Conservation (phyloP, 441 rosid species). For the Adansonia rubrostipa region DNA sequence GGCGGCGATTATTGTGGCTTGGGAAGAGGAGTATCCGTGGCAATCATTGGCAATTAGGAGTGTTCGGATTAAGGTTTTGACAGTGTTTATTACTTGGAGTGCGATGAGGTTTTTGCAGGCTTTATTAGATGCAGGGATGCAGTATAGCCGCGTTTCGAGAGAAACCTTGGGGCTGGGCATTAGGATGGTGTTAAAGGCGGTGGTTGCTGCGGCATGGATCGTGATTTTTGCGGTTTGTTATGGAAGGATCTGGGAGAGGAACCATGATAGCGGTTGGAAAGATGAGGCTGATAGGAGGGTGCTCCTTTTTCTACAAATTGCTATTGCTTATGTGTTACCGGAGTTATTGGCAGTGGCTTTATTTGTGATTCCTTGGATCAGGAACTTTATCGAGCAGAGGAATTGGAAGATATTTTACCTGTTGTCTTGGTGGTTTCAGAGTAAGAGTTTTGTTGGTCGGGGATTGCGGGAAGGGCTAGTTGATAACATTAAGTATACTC, state of each 20-base stretch:
- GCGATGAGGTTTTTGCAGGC: slow-evolving; percentile 81
- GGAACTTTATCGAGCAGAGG: slow-evolving; percentile 77
- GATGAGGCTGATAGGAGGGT: slow-evolving; percentile 45
- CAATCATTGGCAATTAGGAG: slow-evolving; percentile 52
- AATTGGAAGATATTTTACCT: slow-evolving; percentile 77
- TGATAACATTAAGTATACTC: slow-evolving; percentile 72
- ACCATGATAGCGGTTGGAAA: slow-evolving; percentile 54
- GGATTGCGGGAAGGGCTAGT: slow-evolving; percentile 86
- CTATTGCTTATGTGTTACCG: slow-evolving; percentile 62
- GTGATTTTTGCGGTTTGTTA: slow-evolving; percentile 64
- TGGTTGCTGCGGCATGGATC: slow-evolving; percentile 69
- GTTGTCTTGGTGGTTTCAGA: slow-evolving; percentile 94
- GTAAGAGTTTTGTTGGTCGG: slow-evolving; percentile 83
- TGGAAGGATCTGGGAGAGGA: slow-evolving; percentile 68
- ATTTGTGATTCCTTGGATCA: slow-evolving; percentile 77
- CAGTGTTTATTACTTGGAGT: slow-evolving; percentile 85
- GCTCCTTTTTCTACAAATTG: slow-evolving; percentile 60
- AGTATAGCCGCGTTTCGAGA: slow-evolving; percentile 63
- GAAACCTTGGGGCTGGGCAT: slow-evolving; percentile 70
- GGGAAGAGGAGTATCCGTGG: slow-evolving; percentile 72
- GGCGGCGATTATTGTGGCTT: slow-evolving; percentile 78
- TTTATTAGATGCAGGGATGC: slow-evolving; percentile 69
- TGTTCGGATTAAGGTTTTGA: slow-evolving; percentile 70
- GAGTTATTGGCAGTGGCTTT: slow-evolving; percentile 69
- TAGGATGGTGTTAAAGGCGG: slow-evolving; percentile 71